Evolutionary conservation across 2,329 filamentous ascomycete genomes (phyloP), one percentile per base, ranked within the genome.

Genomic region (Lachnellula cervina): DNA sequence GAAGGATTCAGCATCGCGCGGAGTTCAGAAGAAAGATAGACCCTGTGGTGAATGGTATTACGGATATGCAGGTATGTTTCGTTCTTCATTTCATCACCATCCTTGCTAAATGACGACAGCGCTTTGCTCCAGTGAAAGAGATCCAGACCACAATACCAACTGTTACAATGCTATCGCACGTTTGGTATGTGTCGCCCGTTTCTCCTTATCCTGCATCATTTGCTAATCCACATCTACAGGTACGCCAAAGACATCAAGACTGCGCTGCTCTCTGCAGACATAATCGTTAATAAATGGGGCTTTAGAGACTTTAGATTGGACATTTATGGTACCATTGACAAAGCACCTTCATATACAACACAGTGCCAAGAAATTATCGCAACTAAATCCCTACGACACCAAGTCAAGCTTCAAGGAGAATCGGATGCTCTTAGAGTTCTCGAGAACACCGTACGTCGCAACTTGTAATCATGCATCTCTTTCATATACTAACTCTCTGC

Each of bases 261-360:
- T 2, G 82, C 83, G 3, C 76, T 86, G 23, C 72, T 85, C 5
- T 81, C 83, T 6, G 82, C 83, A 1, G 82, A 86, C 62, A 79
- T 86, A 59, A 85, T 86, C 59, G 77, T 84, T 60, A 85, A 86
- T 65, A 76, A 82, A 62, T 86, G 79, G 76, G 82, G 82, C n/a
- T 85, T 86, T 69, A 77, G 75, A 43, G 82, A 86, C 57, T 86
- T 86, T 68, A 75, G 78, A 52, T 76, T 86, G 2, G 77, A 83
- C 56, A 79, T 86, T 17, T 86, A 86, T 63, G 83, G 83, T 11
- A 81, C 81, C 17, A 79, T 84, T 54, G 83, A 86, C 67, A 82
- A 83, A 59, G 77, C 82, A 23, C 82, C 82, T 0, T 77, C 80
- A 1, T 84, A 84, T 63, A 81, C 80, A 1, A 80, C 80, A 78